Evolutionary conservation across 805 yeast genomes (phyloP).

Genomic region (Metschnikowia noctiluminum): DNA sequence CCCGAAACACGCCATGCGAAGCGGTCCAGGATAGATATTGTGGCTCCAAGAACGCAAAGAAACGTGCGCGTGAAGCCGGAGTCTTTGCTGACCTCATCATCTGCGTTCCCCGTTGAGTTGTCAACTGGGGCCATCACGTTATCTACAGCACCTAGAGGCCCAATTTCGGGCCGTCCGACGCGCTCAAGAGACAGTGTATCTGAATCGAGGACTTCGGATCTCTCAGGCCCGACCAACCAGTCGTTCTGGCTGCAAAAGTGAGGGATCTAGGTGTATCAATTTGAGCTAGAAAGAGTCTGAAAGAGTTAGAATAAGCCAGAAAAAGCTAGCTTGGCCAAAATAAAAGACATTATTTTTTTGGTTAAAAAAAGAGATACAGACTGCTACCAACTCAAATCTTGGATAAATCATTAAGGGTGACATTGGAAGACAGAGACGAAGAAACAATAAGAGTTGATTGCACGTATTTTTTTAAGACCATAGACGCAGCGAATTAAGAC

Average conservation of each 20-base stretch:
- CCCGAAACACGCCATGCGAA: neutral
- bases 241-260: neutral
- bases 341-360: no score
- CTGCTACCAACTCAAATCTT: no score
- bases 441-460: no score
- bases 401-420: no score
- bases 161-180: neutral
- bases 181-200: neutral
- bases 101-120: neutral
- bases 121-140: neutral
- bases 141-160: neutral
- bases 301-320: no score
- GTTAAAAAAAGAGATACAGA: no score
- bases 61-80: slow-evolving; percentile 4
- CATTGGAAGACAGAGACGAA: no score
- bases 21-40: neutral
- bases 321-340: no score
- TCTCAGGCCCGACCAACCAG: neutral
- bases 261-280: no score
- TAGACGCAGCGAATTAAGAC: no score
- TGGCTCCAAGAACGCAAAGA: neutral
- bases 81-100: neutral
- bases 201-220: neutral
- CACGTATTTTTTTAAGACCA: no score
- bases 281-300: no score